These are phyloP conservation scores for Kodamaea kaohsiungensis DNA, from an alignment of 805 yeast species.

Conservation along the genomic window DNA sequence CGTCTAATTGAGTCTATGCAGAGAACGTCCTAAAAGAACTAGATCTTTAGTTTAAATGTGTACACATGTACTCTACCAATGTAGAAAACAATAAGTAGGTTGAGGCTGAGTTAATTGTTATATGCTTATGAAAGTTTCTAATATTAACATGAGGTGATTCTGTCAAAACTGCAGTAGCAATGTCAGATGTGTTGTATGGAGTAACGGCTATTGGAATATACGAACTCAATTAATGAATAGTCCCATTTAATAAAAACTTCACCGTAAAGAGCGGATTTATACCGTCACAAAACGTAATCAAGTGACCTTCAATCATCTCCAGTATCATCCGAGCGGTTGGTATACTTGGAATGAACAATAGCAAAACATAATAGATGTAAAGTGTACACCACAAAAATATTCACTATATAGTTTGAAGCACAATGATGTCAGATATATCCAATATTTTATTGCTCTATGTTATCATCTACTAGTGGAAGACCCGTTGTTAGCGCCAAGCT, in stretches of 20 bases:
- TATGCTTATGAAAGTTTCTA: background rate
- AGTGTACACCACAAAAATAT: background rate
- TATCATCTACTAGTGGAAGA: background rate
- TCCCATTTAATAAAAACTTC: background rate
- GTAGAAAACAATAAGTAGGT: background rate
- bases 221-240: background rate
- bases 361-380: background rate
- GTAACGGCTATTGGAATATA: background rate
- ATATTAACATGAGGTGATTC: background rate
- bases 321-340: background rate
- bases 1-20: too few species aligned
- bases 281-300: background rate
- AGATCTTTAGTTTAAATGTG: too few species aligned
- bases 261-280: background rate
- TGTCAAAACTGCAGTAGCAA: background rate
- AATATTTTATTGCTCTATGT: background rate
- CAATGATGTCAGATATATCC: background rate
- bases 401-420: background rate
- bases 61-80: background rate
- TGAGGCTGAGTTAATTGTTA: background rate
- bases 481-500: background rate
- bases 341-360: background rate
- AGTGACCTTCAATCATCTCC: background rate
- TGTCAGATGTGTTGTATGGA: background rate
- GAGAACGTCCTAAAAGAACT: too few species aligned